phyloP scores from a whole-genome alignment of 208 protist genomes.

The Crithidia thermophila region DNA sequence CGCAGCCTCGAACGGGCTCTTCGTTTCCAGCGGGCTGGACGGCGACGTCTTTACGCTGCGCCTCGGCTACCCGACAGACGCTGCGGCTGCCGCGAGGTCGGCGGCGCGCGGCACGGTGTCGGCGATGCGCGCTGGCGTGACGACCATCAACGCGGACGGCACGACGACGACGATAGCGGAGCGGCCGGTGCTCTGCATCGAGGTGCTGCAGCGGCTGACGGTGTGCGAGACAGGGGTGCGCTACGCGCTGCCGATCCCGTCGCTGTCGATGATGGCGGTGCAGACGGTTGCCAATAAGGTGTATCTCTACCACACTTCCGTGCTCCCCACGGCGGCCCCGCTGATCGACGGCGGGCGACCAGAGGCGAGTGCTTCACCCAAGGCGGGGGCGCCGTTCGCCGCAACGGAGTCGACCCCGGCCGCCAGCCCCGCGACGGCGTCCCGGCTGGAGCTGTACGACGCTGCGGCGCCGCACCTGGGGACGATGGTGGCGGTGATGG shows the following conservation, averaged over 20 bases:
- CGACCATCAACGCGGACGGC: constrained; percentile 2
- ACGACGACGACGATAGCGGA: neutral
- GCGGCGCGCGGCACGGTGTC: neutral
- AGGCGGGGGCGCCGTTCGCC: neutral
- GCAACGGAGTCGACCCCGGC: neutral
- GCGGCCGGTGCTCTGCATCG: constrained; percentile 21
- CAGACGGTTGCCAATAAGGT: constrained; percentile 43
- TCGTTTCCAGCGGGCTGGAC: constrained; percentile 47
- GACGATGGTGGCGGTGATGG: constrained; percentile 54
- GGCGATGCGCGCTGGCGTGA: neutral
- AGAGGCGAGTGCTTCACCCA: neutral
- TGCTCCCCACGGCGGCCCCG: constrained; percentile 22
- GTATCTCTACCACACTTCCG: constrained; percentile 28
- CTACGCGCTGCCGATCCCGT: constrained; percentile 31
- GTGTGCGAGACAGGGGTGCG: constrained; percentile 42
- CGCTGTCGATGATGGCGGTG: constrained; percentile 40
- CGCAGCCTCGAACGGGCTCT: constrained; percentile 26
- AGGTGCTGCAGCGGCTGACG: constrained; percentile 28
- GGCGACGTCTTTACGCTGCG: constrained; percentile 45
- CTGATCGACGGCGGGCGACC: constrained; percentile 6
- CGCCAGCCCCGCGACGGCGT: neutral
- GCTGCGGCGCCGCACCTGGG: constrained; percentile 69
- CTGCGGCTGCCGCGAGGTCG: neutral
- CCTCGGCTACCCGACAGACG: constrained; percentile 11
- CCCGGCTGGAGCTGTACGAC: constrained; percentile 70